phyloP scores from a whole-genome alignment of 768 basidiomycete species.

The Leccinum truebloodii region DNA sequence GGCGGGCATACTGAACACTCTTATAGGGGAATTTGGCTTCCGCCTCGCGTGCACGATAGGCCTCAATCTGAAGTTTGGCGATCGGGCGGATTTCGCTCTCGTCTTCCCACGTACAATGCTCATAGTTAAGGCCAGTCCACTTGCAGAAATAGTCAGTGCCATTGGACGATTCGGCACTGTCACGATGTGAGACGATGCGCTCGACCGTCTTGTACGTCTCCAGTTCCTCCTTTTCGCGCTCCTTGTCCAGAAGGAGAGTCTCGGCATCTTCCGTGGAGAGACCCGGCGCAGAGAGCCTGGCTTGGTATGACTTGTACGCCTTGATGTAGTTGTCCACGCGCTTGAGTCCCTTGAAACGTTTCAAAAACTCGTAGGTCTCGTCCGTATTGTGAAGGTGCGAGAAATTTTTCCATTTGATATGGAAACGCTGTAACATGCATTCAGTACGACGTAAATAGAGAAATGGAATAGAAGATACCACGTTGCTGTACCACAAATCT shows the following conservation, averaged over 20 bases:
- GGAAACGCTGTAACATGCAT: conserved; percentile 70
- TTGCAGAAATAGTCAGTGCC: conserved; percentile 93
- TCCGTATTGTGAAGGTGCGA: conserved; percentile 99
- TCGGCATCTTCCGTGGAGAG: conserved; percentile 88
- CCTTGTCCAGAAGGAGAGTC: conserved; percentile 84
- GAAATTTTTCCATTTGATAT: conserved; percentile 99
- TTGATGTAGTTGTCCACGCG: conserved; percentile 99
- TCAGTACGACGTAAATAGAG: conserved; percentile 5
- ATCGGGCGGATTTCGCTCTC: conserved; percentile 77
- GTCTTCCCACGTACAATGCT: conserved; percentile 94
- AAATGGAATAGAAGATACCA: conserved; percentile 48
- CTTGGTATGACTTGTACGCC: conserved; percentile 73
- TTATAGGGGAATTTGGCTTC: conserved; percentile 85
- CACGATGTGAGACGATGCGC: conserved; percentile 80
- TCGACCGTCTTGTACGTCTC: conserved; percentile 93
- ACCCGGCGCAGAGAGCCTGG: conserved; percentile 60
- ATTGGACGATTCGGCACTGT: conserved; percentile 47
- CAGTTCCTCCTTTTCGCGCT: conserved; percentile 87
- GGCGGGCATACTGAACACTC: conserved; percentile 64
- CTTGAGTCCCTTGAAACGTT: conserved; percentile 93
- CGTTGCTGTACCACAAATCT: conserved; percentile 85
- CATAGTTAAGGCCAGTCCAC: conserved; percentile 92
- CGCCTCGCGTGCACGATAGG: conserved; percentile 73
- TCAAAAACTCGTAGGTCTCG: conserved; percentile 94
- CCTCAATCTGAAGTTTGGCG: conserved; percentile 76